Conservation (phyloP, 106 monocot genomes). For the Dioscorea dumetorum region DNA sequence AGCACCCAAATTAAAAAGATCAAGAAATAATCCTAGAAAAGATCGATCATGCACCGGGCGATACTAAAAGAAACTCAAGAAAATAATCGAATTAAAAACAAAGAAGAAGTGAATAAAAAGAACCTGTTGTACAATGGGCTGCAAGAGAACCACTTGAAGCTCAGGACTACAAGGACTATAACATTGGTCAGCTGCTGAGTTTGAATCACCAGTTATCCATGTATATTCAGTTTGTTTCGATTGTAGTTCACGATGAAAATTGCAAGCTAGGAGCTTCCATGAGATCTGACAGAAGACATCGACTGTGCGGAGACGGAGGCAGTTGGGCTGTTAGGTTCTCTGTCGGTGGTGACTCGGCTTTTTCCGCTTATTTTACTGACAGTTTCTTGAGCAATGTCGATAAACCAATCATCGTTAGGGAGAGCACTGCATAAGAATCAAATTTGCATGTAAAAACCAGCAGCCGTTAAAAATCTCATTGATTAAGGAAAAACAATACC, state of each 20-base stretch:
- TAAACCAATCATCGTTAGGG: conserved; percentile 85
- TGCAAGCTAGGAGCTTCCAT: conserved; percentile 45
- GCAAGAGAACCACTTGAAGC: neutral
- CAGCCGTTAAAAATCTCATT: neutral
- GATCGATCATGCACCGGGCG: too few species aligned
- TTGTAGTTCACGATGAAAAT: neutral
- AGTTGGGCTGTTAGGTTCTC: conserved; percentile 82
- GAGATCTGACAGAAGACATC: conserved; percentile 76
- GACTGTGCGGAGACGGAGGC: conserved; percentile 86
- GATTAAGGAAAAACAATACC: conserved; percentile 11
- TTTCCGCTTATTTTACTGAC: conserved; percentile 60
- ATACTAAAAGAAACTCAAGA: neutral
- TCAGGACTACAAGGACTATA: neutral
- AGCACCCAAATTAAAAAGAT: too few species aligned
- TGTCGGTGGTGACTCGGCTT: conserved; percentile 41
- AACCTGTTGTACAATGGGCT: neutral
- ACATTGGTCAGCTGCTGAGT: neutral
- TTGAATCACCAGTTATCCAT: neutral
- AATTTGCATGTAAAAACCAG: neutral
- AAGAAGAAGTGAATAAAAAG: neutral
- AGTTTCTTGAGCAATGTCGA: conserved; percentile 64
- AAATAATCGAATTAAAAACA: neutral
- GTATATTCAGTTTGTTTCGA: neutral
- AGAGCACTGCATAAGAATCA: conserved; percentile 52
- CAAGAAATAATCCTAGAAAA: too few species aligned